Conservation (phyloP, 2,329 filamentous ascomycete species). For the Aspergillus jensenii region DNA sequence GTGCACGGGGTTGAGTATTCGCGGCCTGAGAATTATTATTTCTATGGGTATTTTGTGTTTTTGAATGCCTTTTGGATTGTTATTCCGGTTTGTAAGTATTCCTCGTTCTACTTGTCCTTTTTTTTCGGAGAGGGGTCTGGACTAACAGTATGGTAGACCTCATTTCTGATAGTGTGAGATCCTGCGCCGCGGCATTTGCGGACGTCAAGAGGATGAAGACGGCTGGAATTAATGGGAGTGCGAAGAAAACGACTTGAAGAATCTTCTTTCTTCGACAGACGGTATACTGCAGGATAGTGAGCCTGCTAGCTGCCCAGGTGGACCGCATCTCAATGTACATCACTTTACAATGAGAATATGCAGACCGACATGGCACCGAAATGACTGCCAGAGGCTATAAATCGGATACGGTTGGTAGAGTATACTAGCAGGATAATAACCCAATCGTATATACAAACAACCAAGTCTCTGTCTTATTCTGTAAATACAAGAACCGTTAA, state of each 20-base stretch:
- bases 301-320: no score
- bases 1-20: slow-evolving; percentile 51
- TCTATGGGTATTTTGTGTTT: slow-evolving; percentile 60
- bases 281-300: no score
- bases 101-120: not conserved
- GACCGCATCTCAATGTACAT: no score
- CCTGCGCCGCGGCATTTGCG: not conserved
- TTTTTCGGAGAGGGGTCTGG: not conserved
- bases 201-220: not conserved
- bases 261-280: no score
- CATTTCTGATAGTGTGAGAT: not conserved
- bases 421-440: no score
- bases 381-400: no score
- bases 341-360: no score
- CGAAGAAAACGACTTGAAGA: not conserved
- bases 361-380: no score
- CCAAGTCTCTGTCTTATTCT: no score
- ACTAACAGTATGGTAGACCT: not conserved
- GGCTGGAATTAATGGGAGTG: not conserved
- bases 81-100: slow-evolving; percentile 14
- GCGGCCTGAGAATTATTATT: slow-evolving; percentile 59
- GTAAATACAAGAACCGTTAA: no score
- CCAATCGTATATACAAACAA: no score
- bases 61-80: slow-evolving; percentile 47
- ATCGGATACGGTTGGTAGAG: no score